phyloP scores from a whole-genome alignment of 2,329 filamentous ascomycete species.

The Diaporthe nobilis region DNA sequence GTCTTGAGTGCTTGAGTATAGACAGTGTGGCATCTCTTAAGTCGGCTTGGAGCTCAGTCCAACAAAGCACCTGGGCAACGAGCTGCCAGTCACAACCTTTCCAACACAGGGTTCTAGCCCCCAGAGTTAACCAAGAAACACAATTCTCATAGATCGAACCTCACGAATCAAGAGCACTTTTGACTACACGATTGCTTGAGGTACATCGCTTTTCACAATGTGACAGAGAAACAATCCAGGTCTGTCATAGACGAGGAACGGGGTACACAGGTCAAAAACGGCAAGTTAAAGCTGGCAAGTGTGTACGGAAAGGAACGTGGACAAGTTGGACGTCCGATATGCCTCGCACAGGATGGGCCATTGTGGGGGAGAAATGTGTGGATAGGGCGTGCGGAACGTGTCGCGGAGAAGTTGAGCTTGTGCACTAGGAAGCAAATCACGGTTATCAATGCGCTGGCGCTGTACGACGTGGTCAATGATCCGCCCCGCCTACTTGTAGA shows the following conservation, averaged over 20 bases:
- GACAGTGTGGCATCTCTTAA: not conserved
- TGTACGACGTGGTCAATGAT: conserved; percentile 1
- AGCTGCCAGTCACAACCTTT: not conserved
- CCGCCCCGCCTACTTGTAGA: not conserved
- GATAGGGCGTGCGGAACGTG: not conserved
- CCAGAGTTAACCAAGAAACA: not conserved
- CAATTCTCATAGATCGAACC: not conserved
- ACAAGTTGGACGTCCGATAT: not conserved
- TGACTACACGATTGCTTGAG: not conserved
- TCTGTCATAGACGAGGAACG: not conserved
- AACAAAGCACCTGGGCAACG: not conserved
- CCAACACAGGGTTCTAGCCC: not conserved
- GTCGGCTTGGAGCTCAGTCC: not conserved
- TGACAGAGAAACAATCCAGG: no score
- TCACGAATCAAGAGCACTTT: not conserved
- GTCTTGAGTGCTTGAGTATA: not conserved
- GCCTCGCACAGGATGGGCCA: not conserved
- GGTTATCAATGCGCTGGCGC: not conserved
- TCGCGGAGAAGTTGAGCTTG: not conserved
- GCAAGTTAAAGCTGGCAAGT: conserved; percentile 2
- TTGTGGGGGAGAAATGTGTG: not conserved
- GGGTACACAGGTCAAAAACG: not conserved
- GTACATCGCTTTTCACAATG: no score
- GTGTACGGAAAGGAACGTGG: not conserved
- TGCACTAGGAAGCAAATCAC: not conserved